Conservation (phyloP, 768 basidiomycete species). For the Pleurotus djamor region DNA sequence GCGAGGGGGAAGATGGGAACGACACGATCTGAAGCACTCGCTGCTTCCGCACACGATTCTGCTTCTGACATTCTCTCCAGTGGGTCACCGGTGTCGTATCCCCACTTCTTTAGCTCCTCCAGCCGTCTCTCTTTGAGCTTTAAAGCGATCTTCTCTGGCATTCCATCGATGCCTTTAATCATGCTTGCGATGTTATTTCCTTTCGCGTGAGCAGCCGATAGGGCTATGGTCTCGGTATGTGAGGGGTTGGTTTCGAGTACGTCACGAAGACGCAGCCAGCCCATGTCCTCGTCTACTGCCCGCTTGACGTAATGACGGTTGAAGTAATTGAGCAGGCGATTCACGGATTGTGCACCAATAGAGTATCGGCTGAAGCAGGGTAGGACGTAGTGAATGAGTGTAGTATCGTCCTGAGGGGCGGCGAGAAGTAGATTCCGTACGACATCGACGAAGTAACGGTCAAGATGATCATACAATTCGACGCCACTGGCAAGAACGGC, state of each 20-base stretch:
- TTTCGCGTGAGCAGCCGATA: conserved; percentile 49
- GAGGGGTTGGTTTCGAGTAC: conserved; percentile 38
- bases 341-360: conserved; percentile 63
- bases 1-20: conserved; percentile 65
- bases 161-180: conserved; percentile 33
- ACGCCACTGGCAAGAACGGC: conserved; percentile 45
- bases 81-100: conserved; percentile 52
- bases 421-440: conserved; percentile 62
- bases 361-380: conserved; percentile 71
- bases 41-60: conserved; percentile 74
- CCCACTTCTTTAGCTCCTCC: conserved; percentile 73
- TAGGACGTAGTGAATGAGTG: conserved; percentile 68
- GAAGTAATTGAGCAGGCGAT: conserved; percentile 77
- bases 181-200: conserved; percentile 15
- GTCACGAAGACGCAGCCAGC: conserved; percentile 72
- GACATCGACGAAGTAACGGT: conserved; percentile 65
- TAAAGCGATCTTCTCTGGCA: conserved; percentile 58
- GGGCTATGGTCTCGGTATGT: not conserved
- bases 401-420: conserved; percentile 62
- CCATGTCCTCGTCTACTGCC: conserved; percentile 74
- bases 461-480: conserved; percentile 73
- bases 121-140: conserved; percentile 55
- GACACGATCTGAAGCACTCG: conserved; percentile 64
- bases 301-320: conserved; percentile 78
- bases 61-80: conserved; percentile 48